Evolutionary conservation across 106 monocot species (phyloP).

Genomic region (Gastrodia elata): DNA sequence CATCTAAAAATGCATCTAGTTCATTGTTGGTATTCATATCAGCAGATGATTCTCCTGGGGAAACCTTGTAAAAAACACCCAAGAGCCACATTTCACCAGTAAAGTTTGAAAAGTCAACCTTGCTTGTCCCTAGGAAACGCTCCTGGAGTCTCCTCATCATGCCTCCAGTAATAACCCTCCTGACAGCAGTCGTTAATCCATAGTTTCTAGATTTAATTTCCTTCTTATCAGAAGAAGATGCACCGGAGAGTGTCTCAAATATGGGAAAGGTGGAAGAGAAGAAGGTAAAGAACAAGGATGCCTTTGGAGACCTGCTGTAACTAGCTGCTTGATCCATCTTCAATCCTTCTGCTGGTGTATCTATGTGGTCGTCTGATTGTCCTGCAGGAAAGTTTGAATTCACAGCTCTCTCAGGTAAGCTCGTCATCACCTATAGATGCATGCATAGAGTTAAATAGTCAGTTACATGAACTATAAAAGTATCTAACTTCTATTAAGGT

Average conservation of each 20-base stretch:
- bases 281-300: constrained; percentile 39
- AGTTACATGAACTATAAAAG: not conserved
- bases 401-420: constrained; percentile 56
- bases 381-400: constrained; percentile 41
- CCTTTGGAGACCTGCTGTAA: constrained; percentile 26
- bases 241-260: constrained; percentile 28
- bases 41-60: constrained; percentile 33
- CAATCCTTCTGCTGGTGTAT: constrained; percentile 10
- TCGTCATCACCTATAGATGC: constrained; percentile 67
- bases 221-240: constrained; percentile 24
- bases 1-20: constrained; percentile 41
- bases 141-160: constrained; percentile 79
- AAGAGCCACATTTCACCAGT: constrained; percentile 83
- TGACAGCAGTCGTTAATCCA: constrained; percentile 62
- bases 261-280: constrained; percentile 50
- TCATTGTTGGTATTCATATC: constrained; percentile 19
- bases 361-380: constrained; percentile 26
- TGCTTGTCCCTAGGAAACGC: constrained; percentile 47
- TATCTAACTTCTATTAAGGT: not conserved
- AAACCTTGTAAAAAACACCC: constrained; percentile 62
- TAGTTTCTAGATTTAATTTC: constrained; percentile 29
- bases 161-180: constrained; percentile 34
- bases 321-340: constrained; percentile 21
- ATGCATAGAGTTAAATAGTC: constrained; percentile 1
- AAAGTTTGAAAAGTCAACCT: constrained; percentile 46